These are phyloP conservation scores for Colletotrichum tamarilloi DNA, from an alignment of 2,329 filamentous ascomycete genomes.

Conservation along the genomic window DNA sequence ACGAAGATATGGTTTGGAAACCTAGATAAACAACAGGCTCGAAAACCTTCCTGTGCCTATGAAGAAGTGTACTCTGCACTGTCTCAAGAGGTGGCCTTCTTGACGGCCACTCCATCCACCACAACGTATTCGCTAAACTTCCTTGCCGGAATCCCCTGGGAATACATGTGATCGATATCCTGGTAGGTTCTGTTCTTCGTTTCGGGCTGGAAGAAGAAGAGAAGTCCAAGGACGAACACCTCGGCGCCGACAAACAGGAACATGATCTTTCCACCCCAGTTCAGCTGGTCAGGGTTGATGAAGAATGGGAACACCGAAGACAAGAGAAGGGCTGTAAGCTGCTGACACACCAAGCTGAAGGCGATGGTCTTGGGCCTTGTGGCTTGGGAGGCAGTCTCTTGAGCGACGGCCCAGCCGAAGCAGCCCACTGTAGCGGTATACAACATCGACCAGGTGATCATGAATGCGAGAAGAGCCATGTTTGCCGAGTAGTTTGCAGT, in stretches of 20 bases:
- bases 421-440: background rate
- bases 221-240: constrained; percentile 37
- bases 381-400: background rate
- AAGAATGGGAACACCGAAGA: background rate
- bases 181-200: constrained; percentile 50
- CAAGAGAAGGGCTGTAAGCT: background rate
- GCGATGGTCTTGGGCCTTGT: background rate
- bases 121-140: background rate
- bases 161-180: constrained; percentile 46
- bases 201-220: constrained; percentile 50
- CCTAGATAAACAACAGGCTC: background rate
- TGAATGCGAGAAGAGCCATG: background rate
- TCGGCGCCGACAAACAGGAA: background rate
- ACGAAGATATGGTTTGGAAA: background rate
- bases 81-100: background rate
- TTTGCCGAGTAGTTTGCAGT: background rate
- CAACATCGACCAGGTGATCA: background rate
- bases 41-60: background rate
- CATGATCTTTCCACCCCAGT: background rate
- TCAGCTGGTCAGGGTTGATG: background rate
- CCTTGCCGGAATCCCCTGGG: constrained; percentile 17
- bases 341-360: background rate
- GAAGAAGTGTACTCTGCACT: background rate
- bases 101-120: background rate
- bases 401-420: background rate